Conservation (phyloP, 108 stramenopile genomes). For the Nitzschia sp. region DNA sequence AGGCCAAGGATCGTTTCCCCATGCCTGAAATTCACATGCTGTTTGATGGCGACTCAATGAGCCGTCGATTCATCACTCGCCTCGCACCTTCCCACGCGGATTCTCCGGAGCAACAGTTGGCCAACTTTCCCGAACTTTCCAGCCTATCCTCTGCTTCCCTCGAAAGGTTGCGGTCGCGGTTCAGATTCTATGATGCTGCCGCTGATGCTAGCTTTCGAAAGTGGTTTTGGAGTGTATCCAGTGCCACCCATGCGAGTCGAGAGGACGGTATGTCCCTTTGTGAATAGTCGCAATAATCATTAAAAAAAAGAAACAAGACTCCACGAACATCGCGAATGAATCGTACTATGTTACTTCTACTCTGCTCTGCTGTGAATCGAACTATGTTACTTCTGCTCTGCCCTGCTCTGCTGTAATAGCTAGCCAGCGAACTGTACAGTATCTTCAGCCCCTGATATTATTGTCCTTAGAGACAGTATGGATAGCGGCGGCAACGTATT, state of each 20-base stretch:
- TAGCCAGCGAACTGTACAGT: too few relatives aligned
- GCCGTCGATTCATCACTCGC: conserved; percentile 52
- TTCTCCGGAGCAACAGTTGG: conserved; percentile 48
- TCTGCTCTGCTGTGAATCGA: too few relatives aligned
- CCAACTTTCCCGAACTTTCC: conserved; percentile 56
- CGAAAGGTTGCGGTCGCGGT: conserved; percentile 35
- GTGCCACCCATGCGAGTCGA: conserved; percentile 50
- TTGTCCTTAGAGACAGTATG: conserved; percentile 83
- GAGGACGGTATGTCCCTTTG: conserved; percentile 48
- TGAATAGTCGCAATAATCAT: conserved; percentile 16
- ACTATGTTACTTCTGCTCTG: too few relatives aligned
- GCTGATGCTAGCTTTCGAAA: conserved; percentile 56
- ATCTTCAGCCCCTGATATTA: conserved; percentile 26
- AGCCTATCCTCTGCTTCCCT: conserved; percentile 37
- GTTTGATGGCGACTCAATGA: conserved; percentile 64
- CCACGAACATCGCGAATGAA: too few relatives aligned
- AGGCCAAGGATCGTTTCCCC: conserved; percentile 52
- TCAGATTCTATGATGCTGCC: conserved; percentile 52
- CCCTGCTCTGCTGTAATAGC: too few relatives aligned
- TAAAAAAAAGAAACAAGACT: too few relatives aligned
- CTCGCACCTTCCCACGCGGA: conserved; percentile 59
- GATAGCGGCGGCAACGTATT: conserved; percentile 86
- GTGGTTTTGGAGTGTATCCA: conserved; percentile 68
- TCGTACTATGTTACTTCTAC: too few relatives aligned
- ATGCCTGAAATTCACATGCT: conserved; percentile 46